phyloP scores from a whole-genome alignment of 495 filamentous ascomycete genomes.

The Thermothielavioides terrestris region DNA sequence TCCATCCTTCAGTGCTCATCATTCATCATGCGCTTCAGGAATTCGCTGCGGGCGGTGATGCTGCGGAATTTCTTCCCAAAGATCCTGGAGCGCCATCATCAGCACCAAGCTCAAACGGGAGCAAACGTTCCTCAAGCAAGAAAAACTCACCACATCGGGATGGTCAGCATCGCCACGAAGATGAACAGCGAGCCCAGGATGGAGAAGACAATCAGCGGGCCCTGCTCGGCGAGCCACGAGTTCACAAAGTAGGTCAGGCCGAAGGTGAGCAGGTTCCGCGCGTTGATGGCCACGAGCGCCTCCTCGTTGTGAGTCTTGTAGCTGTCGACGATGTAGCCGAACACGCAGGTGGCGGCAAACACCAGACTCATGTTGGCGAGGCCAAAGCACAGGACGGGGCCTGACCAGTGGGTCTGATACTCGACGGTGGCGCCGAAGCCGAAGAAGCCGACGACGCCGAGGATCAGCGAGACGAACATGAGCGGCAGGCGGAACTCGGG shows the following conservation, averaged over 20 bases:
- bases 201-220: slow-evolving; percentile 41
- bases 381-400: slow-evolving; percentile 45
- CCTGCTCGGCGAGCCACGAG: slow-evolving; percentile 39
- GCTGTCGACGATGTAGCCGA: slow-evolving; percentile 47
- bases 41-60: slow-evolving; percentile 38
- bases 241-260: slow-evolving; percentile 48
- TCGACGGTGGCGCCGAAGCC: slow-evolving; percentile 54
- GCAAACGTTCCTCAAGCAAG: too few species aligned
- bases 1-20: slow-evolving; percentile 22
- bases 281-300: slow-evolving; percentile 49
- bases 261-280: slow-evolving; percentile 45
- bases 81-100: slow-evolving; percentile 20
- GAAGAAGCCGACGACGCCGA: slow-evolving; percentile 47
- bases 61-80: slow-evolving; percentile 43
- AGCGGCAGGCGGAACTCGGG: slow-evolving; percentile 48
- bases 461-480: slow-evolving; percentile 36
- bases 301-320: slow-evolving; percentile 45
- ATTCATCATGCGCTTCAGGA: slow-evolving; percentile 42
- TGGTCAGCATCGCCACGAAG: slow-evolving; percentile 38
- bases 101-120: neutral
- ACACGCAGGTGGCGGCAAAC: slow-evolving; percentile 44
- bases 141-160: slow-evolving; percentile 43
- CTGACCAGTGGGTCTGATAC: slow-evolving; percentile 45
- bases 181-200: slow-evolving; percentile 42
- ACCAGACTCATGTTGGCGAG: slow-evolving; percentile 46